Conservation (phyloP, 2,329 filamentous ascomycete genomes). For the Trichoderma lentiforme region DNA sequence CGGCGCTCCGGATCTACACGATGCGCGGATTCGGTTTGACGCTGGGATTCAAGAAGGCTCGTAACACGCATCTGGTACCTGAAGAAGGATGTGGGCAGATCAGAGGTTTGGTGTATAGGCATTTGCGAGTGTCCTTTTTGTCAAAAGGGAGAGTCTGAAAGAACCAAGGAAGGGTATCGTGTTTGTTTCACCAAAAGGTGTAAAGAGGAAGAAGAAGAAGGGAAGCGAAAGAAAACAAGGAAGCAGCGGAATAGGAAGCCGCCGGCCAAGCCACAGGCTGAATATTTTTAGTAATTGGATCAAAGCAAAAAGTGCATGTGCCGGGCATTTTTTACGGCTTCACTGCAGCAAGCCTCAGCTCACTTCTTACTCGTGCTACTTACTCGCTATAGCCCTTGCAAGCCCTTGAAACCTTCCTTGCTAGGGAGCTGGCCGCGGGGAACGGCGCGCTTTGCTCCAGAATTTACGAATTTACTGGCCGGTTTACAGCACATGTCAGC, state of each 20-base stretch:
- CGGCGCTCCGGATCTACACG: constrained; percentile 59
- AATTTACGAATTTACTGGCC: not conserved
- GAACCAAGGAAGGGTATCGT: not conserved
- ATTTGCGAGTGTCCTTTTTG: constrained; percentile 40
- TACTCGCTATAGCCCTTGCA: not conserved
- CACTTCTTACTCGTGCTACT: not conserved
- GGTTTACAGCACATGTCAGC: constrained; percentile 13
- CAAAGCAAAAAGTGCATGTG: not conserved
- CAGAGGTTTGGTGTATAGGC: constrained; percentile 50
- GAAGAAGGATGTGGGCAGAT: constrained; percentile 48
- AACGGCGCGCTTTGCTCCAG: constrained; percentile 2
- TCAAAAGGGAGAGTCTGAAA: constrained; percentile 17
- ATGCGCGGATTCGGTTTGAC: constrained; percentile 48
- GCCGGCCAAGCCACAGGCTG: not conserved
- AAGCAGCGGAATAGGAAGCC: constrained; percentile 1
- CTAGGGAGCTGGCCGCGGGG: not conserved
- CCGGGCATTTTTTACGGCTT: not conserved
- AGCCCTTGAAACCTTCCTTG: constrained; percentile 10
- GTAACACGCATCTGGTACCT: constrained; percentile 57
- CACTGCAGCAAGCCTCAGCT: constrained; percentile 5
- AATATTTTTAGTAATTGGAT: constrained; percentile 18
- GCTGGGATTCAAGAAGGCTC: constrained; percentile 47
- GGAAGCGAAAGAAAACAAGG: constrained; percentile 6
- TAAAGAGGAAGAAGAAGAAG: constrained; percentile 18
- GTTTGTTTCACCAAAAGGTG: constrained; percentile 16